Percentiles rank a stretch among this genome's conserved stretches.
Evolutionary conservation across 108 stramenopile species (phyloP).

Genomic region (Schizochytrium sp.): DNA sequence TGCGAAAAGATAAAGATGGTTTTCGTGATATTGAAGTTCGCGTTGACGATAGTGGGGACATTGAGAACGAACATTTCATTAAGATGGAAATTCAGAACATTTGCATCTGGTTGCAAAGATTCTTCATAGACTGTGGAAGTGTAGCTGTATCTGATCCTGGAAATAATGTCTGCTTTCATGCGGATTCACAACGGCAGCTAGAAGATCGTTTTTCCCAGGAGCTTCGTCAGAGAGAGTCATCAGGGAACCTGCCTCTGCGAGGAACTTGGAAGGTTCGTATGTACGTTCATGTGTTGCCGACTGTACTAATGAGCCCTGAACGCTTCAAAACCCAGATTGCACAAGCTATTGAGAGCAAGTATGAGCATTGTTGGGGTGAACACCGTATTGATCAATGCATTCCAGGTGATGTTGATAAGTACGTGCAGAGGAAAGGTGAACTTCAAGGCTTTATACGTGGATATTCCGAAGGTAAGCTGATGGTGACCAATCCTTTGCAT

Average conservation of each 20-base stretch:
- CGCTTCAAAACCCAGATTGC: not conserved
- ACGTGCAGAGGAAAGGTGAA: too few species aligned
- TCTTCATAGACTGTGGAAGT: not conserved
- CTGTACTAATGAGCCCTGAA: not conserved
- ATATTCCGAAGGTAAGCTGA: not conserved
- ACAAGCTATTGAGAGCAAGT: slow-evolving; percentile 1
- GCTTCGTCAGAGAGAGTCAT: not conserved
- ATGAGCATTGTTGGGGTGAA: not conserved
- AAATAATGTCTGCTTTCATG: not conserved
- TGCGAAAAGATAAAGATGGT: not conserved
- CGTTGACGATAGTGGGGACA: not conserved
- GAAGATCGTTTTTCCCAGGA: not conserved
- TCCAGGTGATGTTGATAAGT: not conserved
- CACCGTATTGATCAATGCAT: slow-evolving; percentile 32
- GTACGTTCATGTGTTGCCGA: slow-evolving; percentile 9
- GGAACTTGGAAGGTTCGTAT: not conserved
- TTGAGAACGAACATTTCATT: not conserved
- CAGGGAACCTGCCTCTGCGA: too few species aligned
- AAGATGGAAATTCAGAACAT: not conserved
- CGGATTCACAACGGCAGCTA: not conserved
- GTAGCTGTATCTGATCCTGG: not conserved
- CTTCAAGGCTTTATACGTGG: not conserved
- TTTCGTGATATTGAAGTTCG: not conserved
- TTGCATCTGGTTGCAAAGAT: not conserved
- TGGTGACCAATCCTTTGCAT: not conserved